Evolutionary conservation across 805 yeast genomes (phyloP), one percentile per base, ranked within the genome.

Genomic region (Ogataea haglerorum): DNA sequence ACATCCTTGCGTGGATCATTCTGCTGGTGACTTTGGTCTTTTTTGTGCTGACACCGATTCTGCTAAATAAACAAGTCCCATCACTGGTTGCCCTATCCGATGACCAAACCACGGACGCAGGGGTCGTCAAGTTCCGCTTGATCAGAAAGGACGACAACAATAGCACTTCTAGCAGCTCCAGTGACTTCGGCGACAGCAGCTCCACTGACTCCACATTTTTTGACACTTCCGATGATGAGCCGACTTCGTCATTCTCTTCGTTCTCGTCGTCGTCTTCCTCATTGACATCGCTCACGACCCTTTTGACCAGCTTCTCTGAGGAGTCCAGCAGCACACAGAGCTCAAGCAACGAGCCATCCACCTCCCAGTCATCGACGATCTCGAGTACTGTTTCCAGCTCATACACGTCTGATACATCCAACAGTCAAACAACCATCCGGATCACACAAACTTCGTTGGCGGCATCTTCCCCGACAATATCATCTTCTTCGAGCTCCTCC

Each of bases 391-490:
- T 18, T n/a, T 21, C 34, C 21, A 29, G 23, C 21, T 15, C 28
- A 15, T 3, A 23, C 17, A 28, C 27, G 3, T 32, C 35, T n/a
- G 26, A 21, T 6, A 30, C 45, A 6, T 37, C 43, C 8, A 12
- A 25, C 15, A 23, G 42, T 6, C 38, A 46, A 16, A 18, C 51
- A 7, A 17, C 42, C 5, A 45, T 4, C 9, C 29, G 6, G 19
- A 12, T 7, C 18, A 36, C 52, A n/a, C 25, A 44, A 2, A 24
- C 45, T 2, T 24, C 54, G 5, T 37, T 49, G n/a, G 29, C 50
- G 9, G 28, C 45, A 3, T 30, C 47, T 13, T 36, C 47, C 16
- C 15, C 44, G 24, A 22, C 35, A 15, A 10, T 42, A 6, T 3
- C 27, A 3, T n/a, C 13, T 12, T 12, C 27, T 24, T 24, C 27